Evolutionary conservation across 352 stramenopile species (phyloP).

Genomic region (Phytopythium chamaehyphon): DNA sequence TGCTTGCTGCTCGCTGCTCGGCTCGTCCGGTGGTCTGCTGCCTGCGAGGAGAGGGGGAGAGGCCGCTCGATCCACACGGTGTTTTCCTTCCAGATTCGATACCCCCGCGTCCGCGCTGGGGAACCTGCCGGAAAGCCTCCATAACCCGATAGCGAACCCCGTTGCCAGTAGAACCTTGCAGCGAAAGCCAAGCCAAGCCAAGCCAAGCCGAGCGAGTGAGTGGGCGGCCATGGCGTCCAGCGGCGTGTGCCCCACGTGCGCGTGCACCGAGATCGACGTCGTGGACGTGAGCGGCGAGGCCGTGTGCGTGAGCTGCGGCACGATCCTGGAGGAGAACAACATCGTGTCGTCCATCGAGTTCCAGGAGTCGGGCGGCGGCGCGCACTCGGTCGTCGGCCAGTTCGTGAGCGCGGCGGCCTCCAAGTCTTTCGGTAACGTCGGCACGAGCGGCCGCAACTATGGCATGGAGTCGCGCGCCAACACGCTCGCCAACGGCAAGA

Average conservation of each 20-base stretch:
- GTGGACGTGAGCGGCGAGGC: constrained; percentile 89
- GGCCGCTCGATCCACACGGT: too few species aligned
- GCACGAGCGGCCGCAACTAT: constrained; percentile 89
- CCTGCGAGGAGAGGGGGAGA: background rate
- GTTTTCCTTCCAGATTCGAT: too few species aligned
- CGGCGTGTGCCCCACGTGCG: constrained; percentile 91
- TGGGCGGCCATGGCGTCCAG: constrained; percentile 31
- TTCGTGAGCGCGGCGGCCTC: constrained; percentile 92
- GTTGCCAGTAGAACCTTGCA: too few species aligned
- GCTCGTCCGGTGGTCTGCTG: too few species aligned
- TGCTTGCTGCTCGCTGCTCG: too few species aligned
- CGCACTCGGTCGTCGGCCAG: constrained; percentile 92
- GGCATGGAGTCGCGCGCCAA: constrained; percentile 93
- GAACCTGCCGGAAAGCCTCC: too few species aligned
- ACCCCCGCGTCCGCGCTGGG: too few species aligned
- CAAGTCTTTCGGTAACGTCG: constrained; percentile 90
- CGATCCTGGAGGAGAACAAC: constrained; percentile 97
- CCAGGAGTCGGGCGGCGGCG: constrained; percentile 89
- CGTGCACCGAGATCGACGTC: constrained; percentile 93
- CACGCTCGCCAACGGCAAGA: constrained; percentile 94
- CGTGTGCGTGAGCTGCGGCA: constrained; percentile 85
- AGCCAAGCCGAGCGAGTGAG: too few species aligned
- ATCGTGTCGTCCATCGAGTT: constrained; percentile 98
- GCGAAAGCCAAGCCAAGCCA: too few species aligned
- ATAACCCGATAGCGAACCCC: too few species aligned